These are phyloP conservation scores for Hondaea fermentalgiana DNA, from an alignment of 108 stramenopile species.

Conservation along the genomic window DNA sequence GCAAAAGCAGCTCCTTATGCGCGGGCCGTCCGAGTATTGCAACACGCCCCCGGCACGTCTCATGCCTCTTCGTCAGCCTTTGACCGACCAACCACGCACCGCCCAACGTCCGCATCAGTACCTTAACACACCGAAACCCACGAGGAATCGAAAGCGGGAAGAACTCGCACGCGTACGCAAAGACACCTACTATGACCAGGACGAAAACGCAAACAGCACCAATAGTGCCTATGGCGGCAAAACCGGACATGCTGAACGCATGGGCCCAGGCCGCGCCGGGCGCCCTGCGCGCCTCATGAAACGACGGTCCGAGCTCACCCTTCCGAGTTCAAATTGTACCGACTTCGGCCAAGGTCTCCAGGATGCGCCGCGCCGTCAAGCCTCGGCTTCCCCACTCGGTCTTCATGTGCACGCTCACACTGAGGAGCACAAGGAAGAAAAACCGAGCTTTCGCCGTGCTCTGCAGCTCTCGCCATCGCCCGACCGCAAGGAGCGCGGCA, in stretches of 20 bases:
- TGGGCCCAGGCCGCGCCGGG: neutral
- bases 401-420: too few species aligned
- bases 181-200: neutral
- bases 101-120: neutral
- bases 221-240: neutral
- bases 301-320: too few species aligned
- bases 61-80: neutral
- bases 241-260: neutral
- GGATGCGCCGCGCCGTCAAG: too few species aligned
- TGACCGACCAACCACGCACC: neutral
- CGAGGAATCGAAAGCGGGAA: neutral
- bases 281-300: too few species aligned
- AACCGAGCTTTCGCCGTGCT: neutral
- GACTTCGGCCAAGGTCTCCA: too few species aligned
- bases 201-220: neutral
- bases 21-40: neutral
- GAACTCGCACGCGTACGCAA: neutral
- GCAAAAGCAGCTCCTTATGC: neutral
- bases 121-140: neutral
- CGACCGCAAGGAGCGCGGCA: neutral
- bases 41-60: neutral
- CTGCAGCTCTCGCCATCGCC: too few species aligned
- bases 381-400: too few species aligned
- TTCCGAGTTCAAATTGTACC: too few species aligned
- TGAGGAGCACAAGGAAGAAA: neutral